phyloP scores from a whole-genome alignment of 352 stramenopile species.

The Pythium plurisporium region DNA sequence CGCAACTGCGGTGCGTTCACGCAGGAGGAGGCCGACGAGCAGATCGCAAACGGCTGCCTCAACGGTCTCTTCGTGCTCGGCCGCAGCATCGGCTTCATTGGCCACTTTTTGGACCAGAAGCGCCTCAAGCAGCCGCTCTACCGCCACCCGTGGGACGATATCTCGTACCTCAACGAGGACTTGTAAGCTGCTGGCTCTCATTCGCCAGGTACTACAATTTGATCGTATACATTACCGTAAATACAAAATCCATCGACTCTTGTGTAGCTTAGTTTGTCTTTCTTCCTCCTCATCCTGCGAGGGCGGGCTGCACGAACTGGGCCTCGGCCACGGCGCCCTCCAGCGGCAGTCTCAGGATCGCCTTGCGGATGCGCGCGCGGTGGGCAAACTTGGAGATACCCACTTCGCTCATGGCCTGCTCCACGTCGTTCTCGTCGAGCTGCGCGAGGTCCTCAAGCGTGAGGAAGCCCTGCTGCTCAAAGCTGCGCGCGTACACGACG shows the following conservation, averaged over 20 bases:
- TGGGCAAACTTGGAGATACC: constrained; percentile 77
- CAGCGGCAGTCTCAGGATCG: constrained; percentile 46
- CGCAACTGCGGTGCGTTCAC: constrained; percentile 90
- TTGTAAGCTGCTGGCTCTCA: constrained; percentile 29
- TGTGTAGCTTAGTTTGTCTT: too few species aligned
- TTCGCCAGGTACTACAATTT: too few species aligned
- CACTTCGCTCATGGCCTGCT: constrained; percentile 70
- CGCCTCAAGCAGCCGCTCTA: constrained; percentile 97
- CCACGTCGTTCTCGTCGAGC: constrained; percentile 62
- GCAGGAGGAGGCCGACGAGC: constrained; percentile 89
- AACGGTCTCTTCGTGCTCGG: constrained; percentile 92
- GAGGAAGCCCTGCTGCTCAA: constrained; percentile 65
- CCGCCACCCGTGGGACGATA: constrained; percentile 96
- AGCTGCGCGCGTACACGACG: constrained; percentile 44
- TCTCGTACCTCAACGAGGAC: constrained; percentile 92
- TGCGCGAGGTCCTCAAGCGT: constrained; percentile 51
- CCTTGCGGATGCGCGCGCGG: constrained; percentile 61
- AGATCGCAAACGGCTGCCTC: constrained; percentile 94
- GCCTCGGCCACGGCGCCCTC: constrained; percentile 1
- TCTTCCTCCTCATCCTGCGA: constrained; percentile 25
- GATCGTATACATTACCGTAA: constrained; percentile 19
- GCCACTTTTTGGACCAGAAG: constrained; percentile 97
- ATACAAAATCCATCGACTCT: constrained; percentile 10
- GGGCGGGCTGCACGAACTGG: constrained; percentile 23
- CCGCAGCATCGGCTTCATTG: constrained; percentile 89